Percentiles rank a stretch among this genome's conserved stretches.
These are phyloP conservation scores for Gleditsia sinensis DNA, from an alignment of 306 rosid genomes.

Conservation along the genomic window DNA sequence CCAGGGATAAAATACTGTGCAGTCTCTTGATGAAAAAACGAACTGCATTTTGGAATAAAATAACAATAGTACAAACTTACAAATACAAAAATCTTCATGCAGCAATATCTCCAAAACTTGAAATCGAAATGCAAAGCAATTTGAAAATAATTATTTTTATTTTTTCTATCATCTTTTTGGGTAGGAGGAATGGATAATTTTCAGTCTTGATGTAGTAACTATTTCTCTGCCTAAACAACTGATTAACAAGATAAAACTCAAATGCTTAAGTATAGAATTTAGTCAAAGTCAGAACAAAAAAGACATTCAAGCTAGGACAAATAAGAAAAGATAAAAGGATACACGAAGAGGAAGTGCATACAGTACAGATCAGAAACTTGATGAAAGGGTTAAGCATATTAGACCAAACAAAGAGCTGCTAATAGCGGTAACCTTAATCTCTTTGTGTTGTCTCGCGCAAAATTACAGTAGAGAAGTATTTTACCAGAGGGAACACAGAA, in stretches of 20 bases:
- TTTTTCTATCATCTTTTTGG: neutral
- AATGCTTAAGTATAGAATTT: no score
- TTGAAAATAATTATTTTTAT: neutral
- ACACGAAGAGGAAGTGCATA: neutral
- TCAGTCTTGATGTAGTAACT: neutral
- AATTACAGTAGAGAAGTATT: neutral
- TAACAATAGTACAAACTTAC: no score
- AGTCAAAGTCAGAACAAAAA: neutral
- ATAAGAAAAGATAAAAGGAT: no score
- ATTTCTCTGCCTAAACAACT: neutral
- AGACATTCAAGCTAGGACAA: no score
- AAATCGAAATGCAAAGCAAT: neutral
- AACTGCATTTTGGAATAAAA: no score
- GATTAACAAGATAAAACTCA: neutral
- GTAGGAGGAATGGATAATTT: slow-evolving; percentile 4
- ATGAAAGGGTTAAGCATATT: neutral
- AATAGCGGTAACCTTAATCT: neutral
- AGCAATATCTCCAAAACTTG: neutral
- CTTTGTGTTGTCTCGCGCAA: neutral
- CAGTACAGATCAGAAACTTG: neutral
- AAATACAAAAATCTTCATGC: no score
- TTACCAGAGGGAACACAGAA: neutral
- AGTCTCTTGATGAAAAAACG: neutral
- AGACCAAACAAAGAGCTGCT: neutral
- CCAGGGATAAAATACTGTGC: no score